These are phyloP conservation scores for Hyparrhenia diplandra DNA, from an alignment of 176 grass and related monocot genomes.

Conservation along the genomic window DNA sequence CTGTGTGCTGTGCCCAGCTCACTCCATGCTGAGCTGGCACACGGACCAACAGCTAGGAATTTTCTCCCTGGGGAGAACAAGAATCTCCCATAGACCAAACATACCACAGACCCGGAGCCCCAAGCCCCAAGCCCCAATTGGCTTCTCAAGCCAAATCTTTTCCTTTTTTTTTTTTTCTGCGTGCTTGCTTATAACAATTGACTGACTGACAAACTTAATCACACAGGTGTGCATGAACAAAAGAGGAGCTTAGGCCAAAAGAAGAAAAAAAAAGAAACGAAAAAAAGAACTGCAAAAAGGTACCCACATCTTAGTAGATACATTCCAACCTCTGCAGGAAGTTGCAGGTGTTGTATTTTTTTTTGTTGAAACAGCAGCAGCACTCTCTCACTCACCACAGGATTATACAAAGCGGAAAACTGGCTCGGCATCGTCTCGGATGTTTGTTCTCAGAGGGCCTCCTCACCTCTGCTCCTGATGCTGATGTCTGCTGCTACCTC, in stretches of 20 bases:
- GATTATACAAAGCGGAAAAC: constrained; percentile 57
- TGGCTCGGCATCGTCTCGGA: constrained; percentile 26
- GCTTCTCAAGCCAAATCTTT: constrained; percentile 12
- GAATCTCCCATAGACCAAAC: constrained; percentile 27
- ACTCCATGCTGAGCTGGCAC: constrained; percentile 44
- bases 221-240: constrained; percentile 38
- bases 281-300: constrained; percentile 23
- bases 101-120: background rate
- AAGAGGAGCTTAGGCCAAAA: constrained; percentile 25
- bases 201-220: constrained; percentile 45
- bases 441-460: constrained; percentile 23
- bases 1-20: constrained; percentile 53
- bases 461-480: constrained; percentile 40
- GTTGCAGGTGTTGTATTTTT: constrained; percentile 28
- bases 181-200: constrained; percentile 35
- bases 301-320: constrained; percentile 53
- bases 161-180: constrained; percentile 20
- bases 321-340: constrained; percentile 32
- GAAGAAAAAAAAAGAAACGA: background rate
- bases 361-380: background rate
- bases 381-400: constrained; percentile 38
- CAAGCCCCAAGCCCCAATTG: too few species aligned
- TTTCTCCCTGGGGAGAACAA: background rate
- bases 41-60: constrained; percentile 24
- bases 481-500: constrained; percentile 3